A percentile compares a stretch with the other conserved stretches of the same genome.
These are phyloP conservation scores for Ajuga chamaepitys DNA, from an alignment of 257 asterid species.

Conservation along the genomic window DNA sequence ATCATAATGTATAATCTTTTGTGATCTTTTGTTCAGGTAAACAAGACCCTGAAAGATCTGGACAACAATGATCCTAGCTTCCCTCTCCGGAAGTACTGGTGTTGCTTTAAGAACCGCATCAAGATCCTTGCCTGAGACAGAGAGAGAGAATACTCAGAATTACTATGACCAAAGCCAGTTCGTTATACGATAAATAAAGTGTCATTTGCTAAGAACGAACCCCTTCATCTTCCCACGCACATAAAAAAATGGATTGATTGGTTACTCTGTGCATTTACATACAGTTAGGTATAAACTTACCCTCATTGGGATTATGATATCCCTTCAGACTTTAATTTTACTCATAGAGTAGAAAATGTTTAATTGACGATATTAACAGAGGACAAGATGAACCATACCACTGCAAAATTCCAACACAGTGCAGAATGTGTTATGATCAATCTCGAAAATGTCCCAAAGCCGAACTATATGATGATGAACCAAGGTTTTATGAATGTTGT, in stretches of 20 bases:
- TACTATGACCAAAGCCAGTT: not conserved
- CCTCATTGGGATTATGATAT: not conserved
- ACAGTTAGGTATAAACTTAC: not conserved
- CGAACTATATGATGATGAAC: constrained; percentile 93
- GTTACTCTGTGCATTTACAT: not conserved
- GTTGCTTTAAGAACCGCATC: constrained; percentile 93
- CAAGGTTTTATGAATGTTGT: constrained; percentile 92
- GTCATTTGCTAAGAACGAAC: not conserved
- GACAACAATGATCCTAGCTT: constrained; percentile 78
- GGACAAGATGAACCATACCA: constrained; percentile 43
- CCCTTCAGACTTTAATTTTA: not conserved
- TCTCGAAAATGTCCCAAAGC: constrained; percentile 98
- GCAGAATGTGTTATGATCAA: constrained; percentile 95
- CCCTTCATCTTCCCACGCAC: not conserved
- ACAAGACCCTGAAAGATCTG: constrained; percentile 97
- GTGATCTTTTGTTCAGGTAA: constrained; percentile 86
- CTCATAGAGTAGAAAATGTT: not conserved
- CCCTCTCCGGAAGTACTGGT: constrained; percentile 82
- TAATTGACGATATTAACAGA: not conserved
- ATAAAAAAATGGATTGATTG: not conserved
- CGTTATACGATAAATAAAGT: not conserved
- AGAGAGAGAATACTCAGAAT: not conserved
- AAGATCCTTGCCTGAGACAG: constrained; percentile 82
- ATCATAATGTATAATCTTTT: constrained; percentile 92
- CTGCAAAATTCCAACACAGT: constrained; percentile 94